Percentiles rank a stretch among this genome's conserved stretches.
Evolutionary conservation across 192 early-diverging fungal species (phyloP).

Genomic region (Podila verticillata): DNA sequence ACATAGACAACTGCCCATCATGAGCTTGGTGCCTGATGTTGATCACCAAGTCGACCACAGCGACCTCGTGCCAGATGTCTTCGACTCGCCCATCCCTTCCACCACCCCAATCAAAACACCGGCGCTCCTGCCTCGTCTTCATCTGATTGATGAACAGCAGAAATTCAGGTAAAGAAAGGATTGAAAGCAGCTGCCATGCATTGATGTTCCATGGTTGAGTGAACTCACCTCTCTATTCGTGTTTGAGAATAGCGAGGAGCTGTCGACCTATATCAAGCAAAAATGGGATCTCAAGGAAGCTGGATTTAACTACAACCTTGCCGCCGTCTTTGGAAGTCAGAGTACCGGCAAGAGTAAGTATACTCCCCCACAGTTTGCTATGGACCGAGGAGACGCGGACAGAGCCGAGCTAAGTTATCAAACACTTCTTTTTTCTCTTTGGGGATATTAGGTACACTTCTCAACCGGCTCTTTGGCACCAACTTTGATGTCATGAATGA

Average conservation of each 20-base stretch:
- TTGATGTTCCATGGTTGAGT: too few species aligned
- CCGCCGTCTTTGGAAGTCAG: constrained; percentile 99
- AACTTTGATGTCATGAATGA: constrained; percentile 97
- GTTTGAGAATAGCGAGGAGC: constrained; percentile 58
- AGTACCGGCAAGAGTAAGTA: constrained; percentile 94
- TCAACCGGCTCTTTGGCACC: constrained; percentile 96
- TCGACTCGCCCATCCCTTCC: constrained; percentile 18
- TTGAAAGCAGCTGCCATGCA: too few species aligned
- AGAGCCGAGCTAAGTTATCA: constrained; percentile 1
- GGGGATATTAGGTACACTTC: constrained; percentile 76
- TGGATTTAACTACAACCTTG: constrained; percentile 97
- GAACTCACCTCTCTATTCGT: not conserved
- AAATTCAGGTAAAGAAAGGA: constrained; percentile 75
- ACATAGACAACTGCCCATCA: constrained; percentile 9
- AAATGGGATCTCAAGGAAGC: constrained; percentile 82
- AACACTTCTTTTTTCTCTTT: not conserved
- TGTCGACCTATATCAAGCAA: constrained; percentile 82
- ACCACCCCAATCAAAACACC: not conserved
- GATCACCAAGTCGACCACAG: constrained; percentile 22
- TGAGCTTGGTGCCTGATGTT: constrained; percentile 47
- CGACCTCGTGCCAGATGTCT: constrained; percentile 30
- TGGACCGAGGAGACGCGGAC: not conserved
- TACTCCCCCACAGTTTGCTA: not conserved
- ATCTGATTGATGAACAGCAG: constrained; percentile 84
- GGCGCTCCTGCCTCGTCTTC: constrained; percentile 56